A percentile compares a stretch with the other conserved stretches of the same genome.
phyloP scores from a whole-genome alignment of 2,329 filamentous ascomycete genomes.

The Alternaria gaisen region DNA sequence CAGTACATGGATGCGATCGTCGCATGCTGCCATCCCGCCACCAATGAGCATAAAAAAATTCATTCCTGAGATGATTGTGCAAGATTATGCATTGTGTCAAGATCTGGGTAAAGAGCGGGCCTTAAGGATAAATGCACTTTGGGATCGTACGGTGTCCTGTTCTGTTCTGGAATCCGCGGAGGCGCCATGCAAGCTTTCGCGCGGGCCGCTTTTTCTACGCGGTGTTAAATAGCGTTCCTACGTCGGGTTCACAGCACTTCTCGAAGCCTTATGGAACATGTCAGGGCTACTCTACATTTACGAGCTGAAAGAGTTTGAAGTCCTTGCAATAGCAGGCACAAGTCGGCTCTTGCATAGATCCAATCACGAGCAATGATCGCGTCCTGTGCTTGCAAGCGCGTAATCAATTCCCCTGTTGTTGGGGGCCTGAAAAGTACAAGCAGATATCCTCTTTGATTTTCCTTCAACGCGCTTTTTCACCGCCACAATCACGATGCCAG shows the following conservation, averaged over 20 bases:
- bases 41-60: neutral
- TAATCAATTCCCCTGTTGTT: neutral
- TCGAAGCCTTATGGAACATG: neutral
- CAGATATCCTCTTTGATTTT: neutral
- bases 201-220: neutral
- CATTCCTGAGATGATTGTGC: neutral
- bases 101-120: neutral
- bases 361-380: neutral
- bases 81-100: neutral
- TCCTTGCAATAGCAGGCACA: neutral
- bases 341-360: neutral
- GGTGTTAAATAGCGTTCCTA: too few species aligned
- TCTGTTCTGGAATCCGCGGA: neutral
- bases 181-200: neutral
- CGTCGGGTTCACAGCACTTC: neutral
- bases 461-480: neutral
- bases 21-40: neutral
- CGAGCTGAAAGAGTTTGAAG: neutral
- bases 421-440: neutral
- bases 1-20: neutral
- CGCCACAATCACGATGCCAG: conserved; percentile 13
- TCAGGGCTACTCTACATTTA: neutral
- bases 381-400: neutral
- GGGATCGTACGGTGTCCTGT: neutral
- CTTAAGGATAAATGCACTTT: neutral